phyloP scores from a whole-genome alignment of 129 eudicot genomes.

The Artemisia argyi region DNA sequence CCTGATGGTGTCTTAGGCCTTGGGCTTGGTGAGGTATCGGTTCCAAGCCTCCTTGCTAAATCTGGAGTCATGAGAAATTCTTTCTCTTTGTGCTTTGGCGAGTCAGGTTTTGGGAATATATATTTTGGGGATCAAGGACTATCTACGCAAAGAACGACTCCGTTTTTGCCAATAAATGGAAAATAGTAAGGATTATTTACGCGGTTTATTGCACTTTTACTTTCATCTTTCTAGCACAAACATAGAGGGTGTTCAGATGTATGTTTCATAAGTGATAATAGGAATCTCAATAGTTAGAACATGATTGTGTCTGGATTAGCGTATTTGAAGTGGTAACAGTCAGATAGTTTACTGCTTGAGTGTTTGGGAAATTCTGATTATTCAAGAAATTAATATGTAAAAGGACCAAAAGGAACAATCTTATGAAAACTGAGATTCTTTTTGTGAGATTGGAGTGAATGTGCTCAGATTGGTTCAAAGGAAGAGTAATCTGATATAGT shows the following conservation, averaged over 20 bases:
- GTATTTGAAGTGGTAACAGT: neutral
- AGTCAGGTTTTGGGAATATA: conserved; percentile 81
- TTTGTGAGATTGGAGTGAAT: too few species aligned
- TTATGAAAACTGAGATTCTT: neutral
- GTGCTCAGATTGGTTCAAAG: neutral
- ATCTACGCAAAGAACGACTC: conserved; percentile 63
- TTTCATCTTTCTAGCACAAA: conserved; percentile 4
- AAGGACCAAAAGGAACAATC: neutral
- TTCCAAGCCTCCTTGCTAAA: conserved; percentile 85
- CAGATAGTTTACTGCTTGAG: neutral
- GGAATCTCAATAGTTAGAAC: neutral
- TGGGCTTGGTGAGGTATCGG: conserved; percentile 79
- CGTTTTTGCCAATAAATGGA: conserved; percentile 65
- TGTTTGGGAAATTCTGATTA: neutral
- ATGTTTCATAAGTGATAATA: neutral
- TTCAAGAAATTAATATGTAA: neutral
- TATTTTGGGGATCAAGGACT: conserved; percentile 90
- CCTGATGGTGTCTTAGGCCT: conserved; percentile 98
- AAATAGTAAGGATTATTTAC: conserved; percentile 50
- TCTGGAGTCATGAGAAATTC: conserved; percentile 64
- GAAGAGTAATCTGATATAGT: neutral
- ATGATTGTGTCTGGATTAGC: conserved; percentile 4
- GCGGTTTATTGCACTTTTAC: conserved; percentile 15
- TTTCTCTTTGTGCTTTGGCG: conserved; percentile 86
- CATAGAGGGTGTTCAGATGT: conserved; percentile 2